Percentiles rank a stretch among this genome's conserved stretches.
phyloP scores from a whole-genome alignment of 75 land plant genomes.

The Cupressus sempervirens region DNA sequence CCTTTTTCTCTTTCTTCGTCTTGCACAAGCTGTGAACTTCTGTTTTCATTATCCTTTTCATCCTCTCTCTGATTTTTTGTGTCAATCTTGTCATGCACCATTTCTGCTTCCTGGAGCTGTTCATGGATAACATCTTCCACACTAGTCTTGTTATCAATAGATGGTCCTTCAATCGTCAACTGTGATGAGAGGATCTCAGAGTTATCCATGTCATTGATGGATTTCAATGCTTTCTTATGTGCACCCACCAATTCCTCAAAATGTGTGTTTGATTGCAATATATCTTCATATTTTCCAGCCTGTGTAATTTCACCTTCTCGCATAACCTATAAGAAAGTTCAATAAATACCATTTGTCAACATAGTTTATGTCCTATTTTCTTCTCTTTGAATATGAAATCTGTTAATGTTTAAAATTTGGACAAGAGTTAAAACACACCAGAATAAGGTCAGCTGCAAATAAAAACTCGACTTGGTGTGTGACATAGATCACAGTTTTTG shows the following conservation, averaged over 20 bases:
- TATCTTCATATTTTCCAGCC: conserved; percentile 59
- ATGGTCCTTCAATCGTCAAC: neutral
- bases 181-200: neutral
- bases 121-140: neutral
- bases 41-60: conserved; percentile 22
- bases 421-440: neutral
- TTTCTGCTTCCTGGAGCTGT: neutral
- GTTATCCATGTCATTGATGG: conserved; percentile 17
- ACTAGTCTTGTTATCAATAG: neutral
- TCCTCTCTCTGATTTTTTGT: conserved; percentile 10
- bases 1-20: conserved; percentile 80
- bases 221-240: conserved; percentile 58
- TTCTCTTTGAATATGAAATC: neutral
- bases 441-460: conserved; percentile 29
- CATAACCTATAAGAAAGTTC: conserved; percentile 54
- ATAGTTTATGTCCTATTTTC: neutral
- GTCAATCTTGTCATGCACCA: conserved; percentile 9
- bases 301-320: conserved; percentile 68
- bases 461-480: conserved; percentile 54
- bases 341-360: neutral
- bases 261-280: conserved; percentile 52
- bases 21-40: conserved; percentile 46
- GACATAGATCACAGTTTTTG: conserved; percentile 47
- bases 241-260: conserved; percentile 71
- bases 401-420: neutral